A percentile compares a stretch with the other conserved stretches of the same genome.
phyloP scores from a whole-genome alignment of 768 basidiomycete genomes.

The Grammothele lineata region DNA sequence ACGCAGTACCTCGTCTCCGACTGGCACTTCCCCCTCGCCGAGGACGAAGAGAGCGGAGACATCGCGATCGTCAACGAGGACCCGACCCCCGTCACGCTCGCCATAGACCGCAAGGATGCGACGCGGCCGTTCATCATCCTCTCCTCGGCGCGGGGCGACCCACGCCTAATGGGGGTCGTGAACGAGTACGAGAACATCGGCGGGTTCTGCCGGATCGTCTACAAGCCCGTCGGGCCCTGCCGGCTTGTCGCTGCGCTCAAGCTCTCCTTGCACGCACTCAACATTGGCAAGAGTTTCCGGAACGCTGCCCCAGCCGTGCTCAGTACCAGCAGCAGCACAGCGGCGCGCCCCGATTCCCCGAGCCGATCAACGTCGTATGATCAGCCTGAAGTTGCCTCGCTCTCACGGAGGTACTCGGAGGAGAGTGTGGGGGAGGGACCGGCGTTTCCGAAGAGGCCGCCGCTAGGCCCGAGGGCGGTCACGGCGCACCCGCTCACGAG shows the following conservation, averaged over 20 bases:
- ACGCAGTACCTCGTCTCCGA: constrained; percentile 63
- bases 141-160: constrained; percentile 64
- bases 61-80: constrained; percentile 85
- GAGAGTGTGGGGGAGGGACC: constrained; percentile 22
- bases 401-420: constrained; percentile 46
- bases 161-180: constrained; percentile 55
- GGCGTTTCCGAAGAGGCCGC: constrained; percentile 37
- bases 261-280: constrained; percentile 53
- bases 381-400: constrained; percentile 1
- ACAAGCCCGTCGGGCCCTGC: constrained; percentile 86
- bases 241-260: constrained; percentile 65
- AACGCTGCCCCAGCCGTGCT: constrained; percentile 15
- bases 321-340: constrained; percentile 1
- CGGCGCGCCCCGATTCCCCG: constrained; percentile 1
- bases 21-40: constrained; percentile 64
- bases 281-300: constrained; percentile 37
- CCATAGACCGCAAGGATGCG: constrained; percentile 54
- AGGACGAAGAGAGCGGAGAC: constrained; percentile 49
- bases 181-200: constrained; percentile 75
- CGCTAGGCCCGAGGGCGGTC: constrained; percentile 48
- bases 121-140: constrained; percentile 71
- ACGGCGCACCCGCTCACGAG: constrained; percentile 40
- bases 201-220: constrained; percentile 83
- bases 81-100: constrained; percentile 47
- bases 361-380: constrained; percentile 5